These are phyloP conservation scores for Elaeagnus macrophylla DNA, from an alignment of 306 rosid species.

Conservation along the genomic window DNA sequence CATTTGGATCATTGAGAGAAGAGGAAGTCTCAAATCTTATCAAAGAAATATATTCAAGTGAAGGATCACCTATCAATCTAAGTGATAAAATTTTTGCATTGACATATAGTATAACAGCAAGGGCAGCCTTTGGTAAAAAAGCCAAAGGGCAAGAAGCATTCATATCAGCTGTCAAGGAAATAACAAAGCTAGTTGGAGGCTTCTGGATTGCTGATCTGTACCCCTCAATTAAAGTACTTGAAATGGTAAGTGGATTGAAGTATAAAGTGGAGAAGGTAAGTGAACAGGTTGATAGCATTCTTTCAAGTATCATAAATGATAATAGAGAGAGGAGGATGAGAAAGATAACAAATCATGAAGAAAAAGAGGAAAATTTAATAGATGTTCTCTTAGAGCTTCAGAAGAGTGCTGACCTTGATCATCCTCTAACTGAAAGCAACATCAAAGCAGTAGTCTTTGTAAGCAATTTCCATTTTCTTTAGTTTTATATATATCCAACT, in stretches of 20 bases:
- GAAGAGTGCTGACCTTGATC: background rate
- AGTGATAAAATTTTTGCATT: background rate
- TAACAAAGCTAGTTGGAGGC: background rate
- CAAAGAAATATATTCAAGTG: background rate
- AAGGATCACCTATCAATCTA: background rate
- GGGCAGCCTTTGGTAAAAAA: background rate
- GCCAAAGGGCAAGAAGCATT: background rate
- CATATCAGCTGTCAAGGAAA: background rate
- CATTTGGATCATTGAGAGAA: background rate
- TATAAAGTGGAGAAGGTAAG: constrained; percentile 3
- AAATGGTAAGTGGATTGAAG: background rate
- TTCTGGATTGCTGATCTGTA: background rate
- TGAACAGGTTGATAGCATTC: constrained; percentile 10
- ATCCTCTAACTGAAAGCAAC: constrained; percentile 11
- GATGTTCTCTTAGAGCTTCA: constrained; percentile 17
- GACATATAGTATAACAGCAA: background rate
- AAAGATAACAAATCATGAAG: background rate
- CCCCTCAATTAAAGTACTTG: background rate
- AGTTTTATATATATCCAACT: background rate
- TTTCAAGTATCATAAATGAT: constrained; percentile 15
- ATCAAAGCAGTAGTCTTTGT: constrained; percentile 25
- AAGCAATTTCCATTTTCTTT: background rate
- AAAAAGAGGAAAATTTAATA: constrained; percentile 17
- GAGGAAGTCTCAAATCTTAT: background rate
- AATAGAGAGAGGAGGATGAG: constrained; percentile 2